Percentiles rank a stretch among this genome's conserved stretches.
phyloP scores from a whole-genome alignment of 257 asterid genomes.

The Prunella vulgaris region DNA sequence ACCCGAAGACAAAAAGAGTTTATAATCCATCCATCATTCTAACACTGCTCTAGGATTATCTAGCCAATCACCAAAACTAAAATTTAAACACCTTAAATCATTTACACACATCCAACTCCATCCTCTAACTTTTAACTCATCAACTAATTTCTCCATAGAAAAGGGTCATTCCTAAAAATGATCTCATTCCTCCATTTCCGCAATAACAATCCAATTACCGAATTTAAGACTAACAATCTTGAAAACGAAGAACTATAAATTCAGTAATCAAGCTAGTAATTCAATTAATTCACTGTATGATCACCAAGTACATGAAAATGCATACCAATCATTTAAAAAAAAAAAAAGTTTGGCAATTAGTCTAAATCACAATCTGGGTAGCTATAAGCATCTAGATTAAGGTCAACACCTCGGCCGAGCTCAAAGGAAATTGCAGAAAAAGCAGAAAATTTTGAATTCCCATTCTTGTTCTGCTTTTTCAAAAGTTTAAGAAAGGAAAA shows the following conservation, averaged over 20 bases:
- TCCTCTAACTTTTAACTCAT: too few species aligned
- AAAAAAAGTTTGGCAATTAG: background rate
- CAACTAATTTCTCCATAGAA: too few species aligned
- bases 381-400: background rate
- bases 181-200: too few species aligned
- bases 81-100: too few species aligned
- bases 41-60: too few species aligned
- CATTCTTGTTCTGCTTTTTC: background rate
- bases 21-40: too few species aligned
- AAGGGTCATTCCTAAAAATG: too few species aligned
- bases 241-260: too few species aligned
- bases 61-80: too few species aligned
- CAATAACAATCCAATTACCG: background rate
- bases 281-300: background rate
- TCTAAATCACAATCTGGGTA: slow-evolving; percentile 1
- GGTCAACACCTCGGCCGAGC: slow-evolving; percentile 15
- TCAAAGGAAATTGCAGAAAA: background rate
- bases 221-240: background rate
- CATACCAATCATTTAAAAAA: background rate
- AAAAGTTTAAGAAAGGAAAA: background rate
- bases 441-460: background rate
- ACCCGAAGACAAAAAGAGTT: too few species aligned
- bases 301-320: background rate
- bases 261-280: background rate
- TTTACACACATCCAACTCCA: too few species aligned